Base-by-base conservation (phyloP, 768 basidiomycete genomes). In the Tephrocybe sp. region DNA sequence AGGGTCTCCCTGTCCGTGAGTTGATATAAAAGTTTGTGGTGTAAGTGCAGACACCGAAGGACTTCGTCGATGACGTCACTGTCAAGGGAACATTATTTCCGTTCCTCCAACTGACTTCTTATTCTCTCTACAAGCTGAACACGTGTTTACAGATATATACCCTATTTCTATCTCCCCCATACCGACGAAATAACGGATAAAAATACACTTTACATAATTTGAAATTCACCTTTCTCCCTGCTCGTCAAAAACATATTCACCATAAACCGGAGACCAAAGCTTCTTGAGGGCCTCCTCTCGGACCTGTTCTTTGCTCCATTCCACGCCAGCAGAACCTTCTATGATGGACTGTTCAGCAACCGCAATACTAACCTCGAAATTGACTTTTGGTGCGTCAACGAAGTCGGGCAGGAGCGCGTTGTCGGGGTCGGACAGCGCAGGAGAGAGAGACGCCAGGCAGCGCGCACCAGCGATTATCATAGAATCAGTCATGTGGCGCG, bases 381-480 rank as follows among this genome's bases (percentile, higher is more conserved):
- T 91, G 27, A 90, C 83, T 9, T 63, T 58, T 0, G 87, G 87
- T 0, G 91, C 84, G 49, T 92, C 83, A 1, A 69, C 75, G 40
- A 95, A 84, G 57, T 89, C 86, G 0, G 92, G 90, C 4, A 95
- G 71, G 21, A 95, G 78, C 0, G 84, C 78, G 37, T 76, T 70
- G 54, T 89, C 83, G 0, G 86, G 84, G 60, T 92, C 83, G 26
- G 78, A 76, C 51, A 84, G 71, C 0, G 82, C 91, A 1, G 91
- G 91, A 0, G 90, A 83, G 35, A 94, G 78, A 7, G 80, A 72
- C 0, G 91, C 89, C 30, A 95, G 84, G 11, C 84, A 79, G 22
- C 72, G 76, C 0, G 89, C 83, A 8, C 88, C 92, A 2, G 87
- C 87, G 32, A 92, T 83, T 64, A 95, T 87, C 92, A 95, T 93